phyloP scores from a whole-genome alignment of 2,329 filamentous ascomycete genomes.

The Elsinoe batatas region DNA sequence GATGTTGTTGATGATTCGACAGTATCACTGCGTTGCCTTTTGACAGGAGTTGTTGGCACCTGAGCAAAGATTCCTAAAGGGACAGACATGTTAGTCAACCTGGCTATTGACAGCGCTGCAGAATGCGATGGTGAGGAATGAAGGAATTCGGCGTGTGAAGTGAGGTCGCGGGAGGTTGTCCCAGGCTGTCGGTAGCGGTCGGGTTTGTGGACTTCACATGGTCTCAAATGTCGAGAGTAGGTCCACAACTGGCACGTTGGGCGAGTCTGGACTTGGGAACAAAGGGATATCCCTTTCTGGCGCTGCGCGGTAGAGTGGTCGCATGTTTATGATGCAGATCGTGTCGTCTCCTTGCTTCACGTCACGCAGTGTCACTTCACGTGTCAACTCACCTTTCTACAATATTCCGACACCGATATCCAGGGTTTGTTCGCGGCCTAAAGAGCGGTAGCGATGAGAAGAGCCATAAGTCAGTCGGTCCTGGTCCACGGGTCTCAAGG shows the following conservation, averaged over 20 bases:
- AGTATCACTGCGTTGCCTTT: constrained; percentile 3
- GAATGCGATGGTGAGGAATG: constrained; percentile 1
- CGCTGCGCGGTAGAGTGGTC: not conserved
- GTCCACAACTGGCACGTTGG: not conserved
- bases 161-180: not conserved
- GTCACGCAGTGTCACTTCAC: not conserved
- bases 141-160: not conserved
- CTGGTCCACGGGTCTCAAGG: not conserved
- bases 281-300: not conserved
- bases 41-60: constrained; percentile 3
- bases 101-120: not conserved
- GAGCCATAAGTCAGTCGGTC: constrained; percentile 2
- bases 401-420: constrained; percentile 7
- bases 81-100: constrained; percentile 9
- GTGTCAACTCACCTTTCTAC: constrained; percentile 3
- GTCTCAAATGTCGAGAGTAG: not conserved
- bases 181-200: not conserved
- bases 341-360: constrained; percentile 4
- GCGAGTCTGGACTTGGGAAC: not conserved
- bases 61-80: constrained; percentile 11
- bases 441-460: not conserved
- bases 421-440: not conserved
- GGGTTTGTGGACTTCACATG: not conserved
- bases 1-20: not conserved
- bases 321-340: not conserved